phyloP scores from a whole-genome alignment of 306 rosid species.

The Vigna trinervia region DNA sequence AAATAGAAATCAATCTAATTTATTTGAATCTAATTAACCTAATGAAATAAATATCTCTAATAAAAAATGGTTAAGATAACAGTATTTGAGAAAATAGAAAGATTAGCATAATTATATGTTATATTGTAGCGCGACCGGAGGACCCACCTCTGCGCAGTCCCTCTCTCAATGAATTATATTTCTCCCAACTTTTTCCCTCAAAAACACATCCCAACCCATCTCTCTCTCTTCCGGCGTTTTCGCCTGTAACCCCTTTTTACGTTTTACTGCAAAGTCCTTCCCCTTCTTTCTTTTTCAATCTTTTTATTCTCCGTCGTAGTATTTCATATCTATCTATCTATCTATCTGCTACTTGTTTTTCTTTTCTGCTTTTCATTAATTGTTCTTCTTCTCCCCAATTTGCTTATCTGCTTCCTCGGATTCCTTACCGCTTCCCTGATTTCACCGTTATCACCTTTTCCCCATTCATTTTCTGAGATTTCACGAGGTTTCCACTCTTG shows the following conservation, averaged over 20 bases:
- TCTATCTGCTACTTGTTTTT: constrained; percentile 46
- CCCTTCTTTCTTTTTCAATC: constrained; percentile 25
- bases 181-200: not conserved
- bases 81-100: not conserved
- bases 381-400: constrained; percentile 51
- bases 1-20: too few species aligned
- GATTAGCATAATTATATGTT: not conserved
- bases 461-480: constrained; percentile 2
- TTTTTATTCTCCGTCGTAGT: constrained; percentile 35
- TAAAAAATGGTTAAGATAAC: too few species aligned
- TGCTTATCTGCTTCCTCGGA: constrained; percentile 46
- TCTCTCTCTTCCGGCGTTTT: constrained; percentile 41
- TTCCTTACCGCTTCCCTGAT: constrained; percentile 41
- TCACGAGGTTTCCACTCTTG: constrained; percentile 55
- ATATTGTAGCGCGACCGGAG: not conserved
- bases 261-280: constrained; percentile 37
- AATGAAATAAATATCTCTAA: too few species aligned
- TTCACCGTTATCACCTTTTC: constrained; percentile 27
- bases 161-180: not conserved
- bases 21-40: too few species aligned
- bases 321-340: constrained; percentile 43
- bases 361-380: not conserved
- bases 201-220: constrained; percentile 28
- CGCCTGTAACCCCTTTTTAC: constrained; percentile 41
- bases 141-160: constrained; percentile 11